Conservation (phyloP, 1,284 basidiomycete species). For the Stereum hirsutum region DNA sequence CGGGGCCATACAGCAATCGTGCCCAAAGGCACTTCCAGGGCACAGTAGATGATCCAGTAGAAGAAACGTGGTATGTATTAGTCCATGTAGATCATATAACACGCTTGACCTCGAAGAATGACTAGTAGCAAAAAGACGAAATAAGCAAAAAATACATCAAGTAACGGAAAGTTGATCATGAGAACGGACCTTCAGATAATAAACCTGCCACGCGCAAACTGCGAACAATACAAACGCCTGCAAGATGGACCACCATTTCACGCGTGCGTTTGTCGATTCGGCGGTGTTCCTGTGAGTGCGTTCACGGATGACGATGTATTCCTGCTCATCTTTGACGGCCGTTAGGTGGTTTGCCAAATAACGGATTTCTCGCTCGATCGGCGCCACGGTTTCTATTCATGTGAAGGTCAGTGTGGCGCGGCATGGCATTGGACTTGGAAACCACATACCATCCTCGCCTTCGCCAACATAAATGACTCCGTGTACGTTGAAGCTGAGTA, state of each 20-base stretch:
- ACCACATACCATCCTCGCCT: slow-evolving; percentile 32
- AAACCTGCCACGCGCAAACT: slow-evolving; percentile 95
- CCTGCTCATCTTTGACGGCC: slow-evolving; percentile 96
- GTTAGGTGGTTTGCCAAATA: slow-evolving; percentile 79
- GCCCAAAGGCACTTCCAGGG: too few relatives aligned
- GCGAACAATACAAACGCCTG: slow-evolving; percentile 84
- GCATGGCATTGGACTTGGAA: slow-evolving; percentile 6
- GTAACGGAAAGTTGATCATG: neutral
- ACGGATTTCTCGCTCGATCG: slow-evolving; percentile 94
- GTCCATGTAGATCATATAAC: slow-evolving; percentile 48
- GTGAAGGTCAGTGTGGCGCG: slow-evolving; percentile 13
- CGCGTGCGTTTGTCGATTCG: slow-evolving; percentile 90
- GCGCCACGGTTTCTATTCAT: slow-evolving; percentile 67
- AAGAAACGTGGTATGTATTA: too few relatives aligned
- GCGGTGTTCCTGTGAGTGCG: slow-evolving; percentile 90
- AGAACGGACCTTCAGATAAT: slow-evolving; percentile 83
- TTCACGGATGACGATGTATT: slow-evolving; percentile 95
- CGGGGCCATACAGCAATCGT: too few relatives aligned
- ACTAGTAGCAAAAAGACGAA: slow-evolving; percentile 34
- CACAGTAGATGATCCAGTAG: too few relatives aligned
- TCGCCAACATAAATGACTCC: slow-evolving; percentile 91
- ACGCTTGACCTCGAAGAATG: slow-evolving; percentile 92
- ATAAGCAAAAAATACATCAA: slow-evolving; percentile 6
- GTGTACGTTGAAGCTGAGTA: slow-evolving; percentile 91
- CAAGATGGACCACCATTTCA: slow-evolving; percentile 98